Base-by-base conservation (phyloP, 805 yeast genomes). In the Candida oleophila region DNA sequence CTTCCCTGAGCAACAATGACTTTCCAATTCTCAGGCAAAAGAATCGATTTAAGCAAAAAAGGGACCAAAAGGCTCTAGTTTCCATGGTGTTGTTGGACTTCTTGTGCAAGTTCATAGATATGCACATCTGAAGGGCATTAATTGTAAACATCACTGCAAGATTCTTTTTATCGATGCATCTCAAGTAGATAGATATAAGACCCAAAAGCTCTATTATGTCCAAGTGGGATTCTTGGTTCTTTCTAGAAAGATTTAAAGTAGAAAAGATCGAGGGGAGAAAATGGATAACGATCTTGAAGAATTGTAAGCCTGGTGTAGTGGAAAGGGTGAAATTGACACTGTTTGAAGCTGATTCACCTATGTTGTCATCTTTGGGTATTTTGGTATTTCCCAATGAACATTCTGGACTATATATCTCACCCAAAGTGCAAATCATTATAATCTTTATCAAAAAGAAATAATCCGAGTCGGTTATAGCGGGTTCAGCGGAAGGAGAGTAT, bases 91-190 rank as follows among this genome's bases (percentile, higher is more conserved):
- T 32, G 19, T 55, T 41, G 12, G 46, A 38, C 11, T 46, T 36
- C 43, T 60, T 59, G 41, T 63, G 66, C 5, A 63, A 39, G 38
- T 62, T 63, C 22, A 61, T 48, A 4, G 64, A 57, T 7, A 63
- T 50, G 40, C 64, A 58, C 48, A 62, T 41, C 42, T 63, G 66
- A 18, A 63, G 50, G 1, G 67, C 65, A 41, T 52, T 52, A 18
- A 53, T 46, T 0, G 65, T 59, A 44, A 56, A 59, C 36, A 52
- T 46, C 14, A 56, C 59, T 1, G 66, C 55, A 2, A 62, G 56
- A 42, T 55, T 57, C 45, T 63, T 63, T 48, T 63, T 63, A 43
- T 63, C 68, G 2, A 62, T 39, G 7, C 58, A 44, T 35, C 66
- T 44, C 33, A 55, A 46, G 44, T 63, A 62, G 12, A 61, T 41